These are phyloP conservation scores for Myxozyma melibiosi DNA, from an alignment of 805 yeast genomes.

Conservation along the genomic window DNA sequence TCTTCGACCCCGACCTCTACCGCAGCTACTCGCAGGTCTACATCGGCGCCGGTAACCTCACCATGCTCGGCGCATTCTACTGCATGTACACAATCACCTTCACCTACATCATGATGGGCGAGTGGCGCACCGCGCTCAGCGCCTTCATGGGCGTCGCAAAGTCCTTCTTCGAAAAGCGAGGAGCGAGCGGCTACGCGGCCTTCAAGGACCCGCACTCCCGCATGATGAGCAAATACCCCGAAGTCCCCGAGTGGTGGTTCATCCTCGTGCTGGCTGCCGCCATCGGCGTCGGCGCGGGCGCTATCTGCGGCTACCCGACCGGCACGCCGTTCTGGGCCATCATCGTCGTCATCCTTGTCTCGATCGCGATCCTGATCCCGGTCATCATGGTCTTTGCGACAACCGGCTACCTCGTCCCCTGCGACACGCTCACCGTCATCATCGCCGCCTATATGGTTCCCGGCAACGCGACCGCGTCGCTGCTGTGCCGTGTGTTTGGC, in stretches of 20 bases:
- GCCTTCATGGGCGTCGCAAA: slow-evolving; percentile 45
- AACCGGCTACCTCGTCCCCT: slow-evolving; percentile 55
- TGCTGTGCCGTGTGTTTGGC: slow-evolving; percentile 53
- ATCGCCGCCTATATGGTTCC: slow-evolving; percentile 54
- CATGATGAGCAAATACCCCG: slow-evolving; percentile 58
- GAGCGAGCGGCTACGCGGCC: slow-evolving; percentile 51
- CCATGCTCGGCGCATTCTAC: slow-evolving; percentile 55
- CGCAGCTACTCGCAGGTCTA: slow-evolving; percentile 63
- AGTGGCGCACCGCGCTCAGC: slow-evolving; percentile 43
- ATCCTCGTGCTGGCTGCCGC: slow-evolving; percentile 50
- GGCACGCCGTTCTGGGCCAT: slow-evolving; percentile 68
- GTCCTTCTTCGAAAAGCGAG: slow-evolving; percentile 37
- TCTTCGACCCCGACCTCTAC: slow-evolving; percentile 52
- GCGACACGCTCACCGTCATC: slow-evolving; percentile 49
- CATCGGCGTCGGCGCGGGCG: slow-evolving; percentile 40
- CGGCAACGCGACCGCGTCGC: slow-evolving; percentile 53
- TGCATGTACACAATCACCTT: slow-evolving; percentile 56
- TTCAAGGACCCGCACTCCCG: slow-evolving; percentile 50
- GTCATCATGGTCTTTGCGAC: slow-evolving; percentile 63
- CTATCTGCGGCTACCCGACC: slow-evolving; percentile 47
- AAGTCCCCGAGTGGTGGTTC: slow-evolving; percentile 79
- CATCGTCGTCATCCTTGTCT: slow-evolving; percentile 57
- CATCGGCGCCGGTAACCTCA: slow-evolving; percentile 54
- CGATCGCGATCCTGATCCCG: slow-evolving; percentile 61
- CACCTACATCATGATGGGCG: slow-evolving; percentile 50